A percentile compares a stretch with the other conserved stretches of the same genome.
phyloP scores from a whole-genome alignment of 2,329 filamentous ascomycete genomes.

The Colletotrichum cordylinicola region DNA sequence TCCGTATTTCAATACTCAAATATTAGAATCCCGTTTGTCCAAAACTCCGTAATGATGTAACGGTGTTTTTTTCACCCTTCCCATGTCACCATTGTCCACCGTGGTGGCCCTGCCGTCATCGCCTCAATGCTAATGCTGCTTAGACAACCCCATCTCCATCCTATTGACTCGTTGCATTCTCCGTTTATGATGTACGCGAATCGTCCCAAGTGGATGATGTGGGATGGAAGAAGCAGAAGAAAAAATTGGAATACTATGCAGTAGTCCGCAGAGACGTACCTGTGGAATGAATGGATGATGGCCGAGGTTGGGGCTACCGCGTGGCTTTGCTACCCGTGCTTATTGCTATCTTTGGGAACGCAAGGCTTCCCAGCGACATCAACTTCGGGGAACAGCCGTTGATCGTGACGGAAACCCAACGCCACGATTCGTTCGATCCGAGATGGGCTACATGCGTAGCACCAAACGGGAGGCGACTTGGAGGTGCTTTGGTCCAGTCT shows the following conservation, averaged over 20 bases:
- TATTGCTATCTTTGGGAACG: not conserved
- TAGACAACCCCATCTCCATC: not conserved
- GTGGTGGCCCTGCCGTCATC: not conserved
- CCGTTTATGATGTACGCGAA: not conserved
- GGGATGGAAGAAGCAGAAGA: not conserved
- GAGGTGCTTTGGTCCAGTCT: not conserved
- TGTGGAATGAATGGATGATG: not conserved
- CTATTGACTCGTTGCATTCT: not conserved
- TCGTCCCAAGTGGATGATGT: conserved; percentile 1
- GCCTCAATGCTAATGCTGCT: not conserved
- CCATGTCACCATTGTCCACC: not conserved
- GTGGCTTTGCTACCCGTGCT: not conserved
- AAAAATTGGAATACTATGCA: not conserved
- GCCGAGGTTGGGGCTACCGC: not conserved
- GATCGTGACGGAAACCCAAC: not conserved
- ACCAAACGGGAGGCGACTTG: not conserved
- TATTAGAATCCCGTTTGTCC: not conserved
- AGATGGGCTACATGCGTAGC: not conserved
- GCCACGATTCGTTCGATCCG: not conserved
- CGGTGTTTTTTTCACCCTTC: not conserved
- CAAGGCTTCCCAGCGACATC: not conserved
- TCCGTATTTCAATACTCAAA: not conserved
- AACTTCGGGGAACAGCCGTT: not conserved
- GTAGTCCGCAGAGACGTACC: not conserved
- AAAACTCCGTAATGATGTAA: conserved; percentile 2